Base-by-base conservation (phyloP, 2,329 filamentous ascomycete genomes). In the Aspergillus sp. region DNA sequence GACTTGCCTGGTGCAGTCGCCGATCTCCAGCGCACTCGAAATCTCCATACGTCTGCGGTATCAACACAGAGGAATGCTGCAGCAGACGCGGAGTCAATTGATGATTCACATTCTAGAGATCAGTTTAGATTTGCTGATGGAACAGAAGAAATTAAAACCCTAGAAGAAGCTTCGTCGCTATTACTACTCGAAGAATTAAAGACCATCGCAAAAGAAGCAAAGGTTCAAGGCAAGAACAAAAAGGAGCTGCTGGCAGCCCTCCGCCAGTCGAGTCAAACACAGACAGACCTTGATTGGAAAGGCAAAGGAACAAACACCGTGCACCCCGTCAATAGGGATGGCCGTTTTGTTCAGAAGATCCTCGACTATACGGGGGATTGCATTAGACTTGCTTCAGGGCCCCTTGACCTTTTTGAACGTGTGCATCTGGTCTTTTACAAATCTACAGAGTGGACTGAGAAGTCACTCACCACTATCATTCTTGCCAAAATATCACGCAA, bases 401-500 rank as follows among this genome's bases (percentile, higher is more conserved):
- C 84, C 0, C 78, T 90, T 49, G 88, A 83, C 57, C 77, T 98
- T 0, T 98, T 98, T 57, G 90, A 96, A 64, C 81, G 93, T 27
- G 90, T 97, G 1, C 93, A 97, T 68, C 72, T 98, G 2, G 90
- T 98, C 27, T 98, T 96, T 64, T 97, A 97, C 65, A 79, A 91
- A 46, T 96, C 90, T 7, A 94, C 89, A 0, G 88, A 95, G 62
- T 98, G 93, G 93, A 95, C 90, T 0, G 91, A 97, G 57, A 97
- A 95, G 64, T 96, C 91, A 1, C 72, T 98, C 10, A 97, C 89
- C 1, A 91, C 90, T 0, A 91, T 97, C 42, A 95, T 98, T 36
- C 76, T 98, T 5, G 88, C 93, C 6, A 90, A 91, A 51, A 95
- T 95, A 45, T 88, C 90, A 2, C 79, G 83, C 35, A 79, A 88